Base-by-base conservation (phyloP, 2,329 filamentous ascomycete species). In the Aspergillus quadricinctus region DNA sequence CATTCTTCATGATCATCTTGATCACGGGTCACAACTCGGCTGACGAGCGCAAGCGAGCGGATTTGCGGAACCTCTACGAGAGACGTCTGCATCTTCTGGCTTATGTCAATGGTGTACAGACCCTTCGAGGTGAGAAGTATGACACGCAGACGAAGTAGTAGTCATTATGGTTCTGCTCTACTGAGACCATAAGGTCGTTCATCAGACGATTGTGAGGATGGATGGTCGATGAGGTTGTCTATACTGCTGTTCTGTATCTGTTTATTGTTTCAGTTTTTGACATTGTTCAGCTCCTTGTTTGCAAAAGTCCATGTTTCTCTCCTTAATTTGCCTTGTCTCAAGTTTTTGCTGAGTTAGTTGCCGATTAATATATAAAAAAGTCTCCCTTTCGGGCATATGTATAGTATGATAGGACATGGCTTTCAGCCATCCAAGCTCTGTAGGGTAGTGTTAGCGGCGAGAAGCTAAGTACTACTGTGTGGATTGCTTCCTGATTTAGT, bases 1-100 rank as follows among this genome's bases (percentile, higher is more conserved):
- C 62, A 2, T 71, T 69, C 64, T 59, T 70, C 46, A 69, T 66
- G 63, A 58, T 71, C 41, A 58, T 69, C 40, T 55, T 70, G 8
- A 61, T 70, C 29, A 64, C 66, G 5, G 65, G 66, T 8, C 65
- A 72, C 50, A 70, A 69, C 43, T 53, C 62, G 37, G 57, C 57
- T 25, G 65, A 69, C 29, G 58, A 52, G 28, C 58, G 52, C 49
- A 61, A 57, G 49, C 58, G 61, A 21, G 49, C 56, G 31, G 57
- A 62, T 14, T 58, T 67, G 23, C 48, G 61, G 41, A 57, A 57
- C 37, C 58, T 68, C n/a, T 58, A 60, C 25, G 52, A 53, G 31
- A 50, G 56, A n/a, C 56, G 58, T 6, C 8, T 60, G 51, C 17
- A n/a, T 23, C 25, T 61, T n/a, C n/a, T 57, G 35, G 45, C 35